These are phyloP conservation scores for Phytophthora fragariae DNA, from an alignment of 352 stramenopile species.

Conservation along the genomic window DNA sequence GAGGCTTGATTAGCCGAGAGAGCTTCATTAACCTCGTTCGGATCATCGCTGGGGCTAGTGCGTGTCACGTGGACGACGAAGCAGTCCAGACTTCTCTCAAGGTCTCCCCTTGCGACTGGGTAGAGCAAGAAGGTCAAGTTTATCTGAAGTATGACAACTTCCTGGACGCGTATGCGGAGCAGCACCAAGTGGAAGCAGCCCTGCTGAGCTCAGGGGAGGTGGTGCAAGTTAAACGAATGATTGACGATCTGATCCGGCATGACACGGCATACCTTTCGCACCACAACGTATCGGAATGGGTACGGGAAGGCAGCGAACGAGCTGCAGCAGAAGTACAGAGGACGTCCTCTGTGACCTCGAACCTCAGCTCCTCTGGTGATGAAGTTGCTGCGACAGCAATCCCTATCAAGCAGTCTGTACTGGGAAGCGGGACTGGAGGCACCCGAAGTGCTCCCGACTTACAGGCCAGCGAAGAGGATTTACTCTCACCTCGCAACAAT, in stretches of 20 bases:
- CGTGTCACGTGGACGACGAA: constrained; percentile 9
- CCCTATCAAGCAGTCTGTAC: not conserved
- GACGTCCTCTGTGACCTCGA: not conserved
- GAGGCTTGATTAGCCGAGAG: constrained; percentile 35
- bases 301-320: constrained; percentile 26
- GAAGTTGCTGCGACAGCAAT: not conserved
- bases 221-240: constrained; percentile 21
- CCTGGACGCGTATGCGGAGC: constrained; percentile 21
- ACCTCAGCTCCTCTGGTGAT: not conserved
- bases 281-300: constrained; percentile 32
- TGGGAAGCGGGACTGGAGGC: not conserved
- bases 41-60: constrained; percentile 34
- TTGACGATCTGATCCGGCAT: constrained; percentile 37
- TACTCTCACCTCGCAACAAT: constrained; percentile 28
- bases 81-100: constrained; percentile 16
- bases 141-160: constrained; percentile 40
- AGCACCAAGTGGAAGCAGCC: constrained; percentile 13
- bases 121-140: constrained; percentile 16
- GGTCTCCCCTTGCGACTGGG: constrained; percentile 26
- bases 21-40: constrained; percentile 39
- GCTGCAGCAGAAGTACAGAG: constrained; percentile 19
- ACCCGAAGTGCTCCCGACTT: constrained; percentile 18
- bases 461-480: not conserved
- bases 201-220: constrained; percentile 22
- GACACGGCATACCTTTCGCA: constrained; percentile 32